phyloP scores from a whole-genome alignment of 768 basidiomycete species.

The Tulasnella sp. region DNA sequence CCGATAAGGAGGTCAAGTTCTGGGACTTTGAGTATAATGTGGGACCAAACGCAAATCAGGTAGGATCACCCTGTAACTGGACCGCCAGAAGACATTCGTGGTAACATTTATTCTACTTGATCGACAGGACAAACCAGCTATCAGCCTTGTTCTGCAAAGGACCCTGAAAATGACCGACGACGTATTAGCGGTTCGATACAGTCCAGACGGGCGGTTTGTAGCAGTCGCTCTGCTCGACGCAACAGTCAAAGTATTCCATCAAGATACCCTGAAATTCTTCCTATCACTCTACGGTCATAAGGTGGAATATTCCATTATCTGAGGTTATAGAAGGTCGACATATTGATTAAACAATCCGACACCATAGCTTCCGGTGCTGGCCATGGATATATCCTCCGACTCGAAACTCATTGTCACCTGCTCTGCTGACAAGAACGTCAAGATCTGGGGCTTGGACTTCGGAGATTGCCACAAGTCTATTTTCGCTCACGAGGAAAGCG shows the following conservation, averaged over 20 bases:
- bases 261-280: conserved; percentile 96
- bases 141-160: conserved; percentile 71
- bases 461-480: conserved; percentile 98
- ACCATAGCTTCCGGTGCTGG: conserved; percentile 86
- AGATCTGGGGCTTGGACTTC: conserved; percentile 99
- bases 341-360: not conserved
- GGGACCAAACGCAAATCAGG: not conserved
- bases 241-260: conserved; percentile 97
- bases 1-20: conserved; percentile 97
- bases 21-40: conserved; percentile 74
- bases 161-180: conserved; percentile 99
- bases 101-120: too few relatives aligned
- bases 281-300: conserved; percentile 97
- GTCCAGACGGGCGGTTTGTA: conserved; percentile 83
- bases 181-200: conserved; percentile 86
- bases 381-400: conserved; percentile 95
- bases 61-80: conserved; percentile 28
- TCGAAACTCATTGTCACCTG: conserved; percentile 96
- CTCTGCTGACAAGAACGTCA: conserved; percentile 98
- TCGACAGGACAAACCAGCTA: conserved; percentile 10
- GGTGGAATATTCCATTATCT: conserved; percentile 49
- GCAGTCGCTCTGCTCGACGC: conserved; percentile 93
- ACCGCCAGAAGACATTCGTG: not conserved
- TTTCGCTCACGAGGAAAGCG: conserved; percentile 96
- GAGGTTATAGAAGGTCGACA: too few relatives aligned